Evolutionary conservation across 2,329 filamentous ascomycete genomes (phyloP), one percentile per base, ranked within the genome.

Genomic region (Endothia cerciana): DNA sequence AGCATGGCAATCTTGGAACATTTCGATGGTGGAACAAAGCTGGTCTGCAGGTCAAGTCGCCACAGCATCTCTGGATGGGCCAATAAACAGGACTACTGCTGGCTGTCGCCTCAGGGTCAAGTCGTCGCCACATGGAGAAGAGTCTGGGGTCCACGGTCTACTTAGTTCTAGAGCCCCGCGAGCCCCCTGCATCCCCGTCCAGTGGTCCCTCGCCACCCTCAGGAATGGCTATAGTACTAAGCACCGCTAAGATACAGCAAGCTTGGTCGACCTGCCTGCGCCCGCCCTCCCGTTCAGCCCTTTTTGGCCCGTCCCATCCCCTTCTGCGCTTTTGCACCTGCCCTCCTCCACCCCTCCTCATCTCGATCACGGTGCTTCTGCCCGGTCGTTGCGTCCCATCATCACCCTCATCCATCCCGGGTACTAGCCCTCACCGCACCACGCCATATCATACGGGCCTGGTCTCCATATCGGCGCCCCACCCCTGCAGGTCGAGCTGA

Each of bases 311-410:
- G 4, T 17, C 36, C n/a, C 55, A 22, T 28, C 13, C 38, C 36
- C 38, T 22, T 11, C 22, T 43, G 13, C 38, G 11, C 15, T 28
- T 19, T 25, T 43, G n/a, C n/a, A n/a, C 57, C 22, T 49, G 7
- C 19, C n/a, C 22, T 25, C 17, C 8, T 13, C 30, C 41, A 7
- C 8, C n/a, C 22, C 47, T n/a, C 25, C 47, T 40, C 15, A 38
- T 36, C 57, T 53, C 62, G 62, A 64, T 66, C 62, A n/a, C 49
- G 2, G 40, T 36, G 15, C 57, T 40, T 30, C 57, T 51, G 25
- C 47, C 40, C 65, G 65, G 65, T 67, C 53, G 56, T 45, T 57
- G n/a, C 40, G 11, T 41, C 28, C 3, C 28, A 28, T 43, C 30
- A 5, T 41, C 33, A 22, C 22, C 33, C 7, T 7, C 28, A 45